These are phyloP conservation scores for Elongisporangium senticosum DNA, from an alignment of 352 stramenopile species.

Conservation along the genomic window DNA sequence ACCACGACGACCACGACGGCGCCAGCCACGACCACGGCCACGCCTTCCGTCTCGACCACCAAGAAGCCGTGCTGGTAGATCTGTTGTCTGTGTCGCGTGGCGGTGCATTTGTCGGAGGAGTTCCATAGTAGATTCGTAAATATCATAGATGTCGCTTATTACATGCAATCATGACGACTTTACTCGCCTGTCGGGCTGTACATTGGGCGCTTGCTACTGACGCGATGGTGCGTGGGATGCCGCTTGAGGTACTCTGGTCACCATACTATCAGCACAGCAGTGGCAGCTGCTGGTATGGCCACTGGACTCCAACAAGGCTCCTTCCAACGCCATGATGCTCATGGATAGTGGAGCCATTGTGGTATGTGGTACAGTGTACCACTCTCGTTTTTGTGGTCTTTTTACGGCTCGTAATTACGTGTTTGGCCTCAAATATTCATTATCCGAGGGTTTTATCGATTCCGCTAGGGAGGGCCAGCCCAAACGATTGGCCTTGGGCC, in stretches of 20 bases:
- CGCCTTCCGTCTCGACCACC: neutral
- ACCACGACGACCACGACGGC: neutral
- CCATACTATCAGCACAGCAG: no score
- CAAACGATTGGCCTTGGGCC: conserved; percentile 52
- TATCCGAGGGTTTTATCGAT: neutral
- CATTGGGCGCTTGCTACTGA: neutral
- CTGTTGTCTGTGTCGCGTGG: neutral
- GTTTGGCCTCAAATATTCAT: neutral
- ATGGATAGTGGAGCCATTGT: no score
- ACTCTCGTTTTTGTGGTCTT: neutral
- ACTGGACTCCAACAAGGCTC: no score
- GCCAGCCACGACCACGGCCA: neutral
- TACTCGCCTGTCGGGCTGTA: no score
- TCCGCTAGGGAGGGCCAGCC: neutral
- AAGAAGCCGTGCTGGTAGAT: neutral
- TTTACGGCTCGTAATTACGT: neutral
- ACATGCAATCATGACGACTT: no score
- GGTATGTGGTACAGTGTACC: neutral
- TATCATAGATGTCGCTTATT: neutral
- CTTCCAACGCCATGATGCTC: no score
- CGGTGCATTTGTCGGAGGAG: neutral
- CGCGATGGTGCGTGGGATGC: no score
- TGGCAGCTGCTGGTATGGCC: no score
- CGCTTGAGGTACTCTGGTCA: no score
- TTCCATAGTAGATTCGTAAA: neutral